phyloP scores from a whole-genome alignment of 1,284 basidiomycete genomes.

The Apiotrichum veenhuisii region DNA sequence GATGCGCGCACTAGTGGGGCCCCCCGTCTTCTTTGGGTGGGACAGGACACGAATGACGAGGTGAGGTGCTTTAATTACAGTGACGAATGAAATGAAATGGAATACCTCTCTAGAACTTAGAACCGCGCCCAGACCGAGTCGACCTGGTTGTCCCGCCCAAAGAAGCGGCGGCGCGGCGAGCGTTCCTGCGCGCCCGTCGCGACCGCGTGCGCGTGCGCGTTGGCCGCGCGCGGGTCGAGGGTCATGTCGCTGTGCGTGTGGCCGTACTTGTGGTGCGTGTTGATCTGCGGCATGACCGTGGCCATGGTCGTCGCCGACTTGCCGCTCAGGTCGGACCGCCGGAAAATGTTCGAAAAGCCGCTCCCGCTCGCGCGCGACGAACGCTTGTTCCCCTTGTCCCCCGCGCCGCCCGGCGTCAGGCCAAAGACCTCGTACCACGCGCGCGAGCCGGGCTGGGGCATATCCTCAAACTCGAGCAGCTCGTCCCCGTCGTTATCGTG shows the following conservation, averaged over 20 bases:
- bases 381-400: too few relatives aligned
- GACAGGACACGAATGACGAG: too few relatives aligned
- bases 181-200: slow-evolving; percentile 1
- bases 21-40: too few relatives aligned
- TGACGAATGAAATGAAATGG: too few relatives aligned
- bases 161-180: not conserved
- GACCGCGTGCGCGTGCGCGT: too few relatives aligned
- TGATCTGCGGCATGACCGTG: too few relatives aligned
- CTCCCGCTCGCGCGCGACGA: not conserved
- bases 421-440: slow-evolving; percentile 17
- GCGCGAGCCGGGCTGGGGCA: not conserved
- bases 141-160: not conserved
- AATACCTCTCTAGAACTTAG: too few relatives aligned
- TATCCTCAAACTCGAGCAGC: not conserved
- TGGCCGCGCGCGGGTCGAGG: slow-evolving; percentile 1
- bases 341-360: not conserved
- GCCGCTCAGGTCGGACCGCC: not conserved
- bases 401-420: not conserved
- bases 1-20: too few relatives aligned
- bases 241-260: too few relatives aligned
- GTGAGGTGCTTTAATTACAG: too few relatives aligned
- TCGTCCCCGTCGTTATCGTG: not conserved
- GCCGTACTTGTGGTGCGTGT: too few relatives aligned
- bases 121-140: slow-evolving; percentile 1
- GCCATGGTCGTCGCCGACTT: not conserved